Evolutionary conservation across 371 early-diverging fungal species (phyloP), one percentile per base, ranked within the genome.

Genomic region (Choanephora cucurbitarum): DNA sequence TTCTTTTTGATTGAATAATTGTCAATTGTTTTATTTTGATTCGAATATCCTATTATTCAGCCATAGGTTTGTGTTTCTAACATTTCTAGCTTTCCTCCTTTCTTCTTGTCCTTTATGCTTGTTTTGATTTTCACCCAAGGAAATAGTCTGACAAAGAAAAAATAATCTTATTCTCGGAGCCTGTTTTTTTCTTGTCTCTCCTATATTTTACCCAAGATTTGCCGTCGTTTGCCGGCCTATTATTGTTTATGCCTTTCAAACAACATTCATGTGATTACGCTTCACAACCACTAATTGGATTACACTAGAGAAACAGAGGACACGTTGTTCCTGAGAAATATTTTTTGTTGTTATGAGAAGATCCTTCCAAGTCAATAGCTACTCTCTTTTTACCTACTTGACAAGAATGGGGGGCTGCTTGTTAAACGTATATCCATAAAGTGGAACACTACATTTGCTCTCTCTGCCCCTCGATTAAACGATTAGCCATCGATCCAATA

Each of bases 181-280:
- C 14, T 14, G 17, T 7, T 23, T 40, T 50, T 14, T 22, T 19
- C 39, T 37, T 37, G 3, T 37, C 10, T 14, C n/a, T 19, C 39
- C 10, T 37, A 6, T 37, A 6, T 37, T 59, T 60, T 60, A 60
- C 60, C 60, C 60, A 60, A 15, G 31, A 34, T 60, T 53, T 60
- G 60, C 60, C 60, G 60, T 44, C 40, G 14, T 60, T 60, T 60
- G 60, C 60, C 60, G 53, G 28, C 28, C 28, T 41, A 5, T 33
- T 2, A 19, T 23, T 28, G 24, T 51, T 39, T 32, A 7, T 40
- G 21, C 52, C 24, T 40, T 24, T 58, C 14, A 42, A 22, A 23
- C 2, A 37, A 18, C 21, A 50, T 50, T 58, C 58, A 58, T 58
- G 59, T 52, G 53, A 52, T 60, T 48, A 9, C 10, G 41, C 9